Percentiles rank a stretch among this genome's conserved stretches.
phyloP scores from a whole-genome alignment of 2,329 filamentous ascomycete species.

The Volutella citrinella region DNA sequence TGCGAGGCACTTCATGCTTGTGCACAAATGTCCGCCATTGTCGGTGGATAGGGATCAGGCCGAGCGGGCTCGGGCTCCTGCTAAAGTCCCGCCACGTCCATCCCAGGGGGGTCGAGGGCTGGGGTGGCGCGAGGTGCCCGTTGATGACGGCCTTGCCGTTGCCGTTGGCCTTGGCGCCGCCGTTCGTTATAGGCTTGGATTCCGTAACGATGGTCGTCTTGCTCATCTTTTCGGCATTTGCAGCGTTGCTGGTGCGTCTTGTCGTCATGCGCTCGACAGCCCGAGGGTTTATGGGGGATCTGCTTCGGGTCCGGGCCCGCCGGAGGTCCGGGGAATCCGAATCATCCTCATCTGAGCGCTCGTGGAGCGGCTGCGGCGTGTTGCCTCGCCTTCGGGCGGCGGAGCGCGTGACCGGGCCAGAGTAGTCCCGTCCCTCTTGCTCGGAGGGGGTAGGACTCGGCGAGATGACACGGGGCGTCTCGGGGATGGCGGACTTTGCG shows the following conservation, averaged over 20 bases:
- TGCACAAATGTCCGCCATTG: conserved; percentile 92
- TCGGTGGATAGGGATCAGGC: conserved; percentile 90
- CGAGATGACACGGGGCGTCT: conserved; percentile 83
- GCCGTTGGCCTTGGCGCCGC: conserved; percentile 31
- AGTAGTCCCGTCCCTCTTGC: conserved; percentile 45
- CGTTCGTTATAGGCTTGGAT: too few species aligned
- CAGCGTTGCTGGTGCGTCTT: conserved; percentile 39
- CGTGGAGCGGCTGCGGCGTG: conserved; percentile 58
- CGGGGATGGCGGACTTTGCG: conserved; percentile 58
- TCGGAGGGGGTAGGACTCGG: conserved; percentile 67
- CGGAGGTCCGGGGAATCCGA: conserved; percentile 45
- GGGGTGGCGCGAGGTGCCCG: conserved; percentile 69
- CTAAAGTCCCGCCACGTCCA: conserved; percentile 87
- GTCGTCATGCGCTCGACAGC: conserved; percentile 53
- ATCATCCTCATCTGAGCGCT: conserved; percentile 52
- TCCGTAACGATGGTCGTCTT: conserved; percentile 18
- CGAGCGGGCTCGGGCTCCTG: conserved; percentile 86
- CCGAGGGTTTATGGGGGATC: conserved; percentile 60
- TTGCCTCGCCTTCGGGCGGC: conserved; percentile 57
- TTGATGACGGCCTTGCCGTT: conserved; percentile 41
- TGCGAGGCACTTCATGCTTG: conserved; percentile 94
- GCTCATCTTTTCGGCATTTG: conserved; percentile 25
- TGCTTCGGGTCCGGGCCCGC: conserved; percentile 67
- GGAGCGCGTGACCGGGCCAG: conserved; percentile 74
- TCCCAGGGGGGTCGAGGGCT: conserved; percentile 53